phyloP scores from a whole-genome alignment of 805 yeast species.

The Teunomyces aglyptinius region DNA sequence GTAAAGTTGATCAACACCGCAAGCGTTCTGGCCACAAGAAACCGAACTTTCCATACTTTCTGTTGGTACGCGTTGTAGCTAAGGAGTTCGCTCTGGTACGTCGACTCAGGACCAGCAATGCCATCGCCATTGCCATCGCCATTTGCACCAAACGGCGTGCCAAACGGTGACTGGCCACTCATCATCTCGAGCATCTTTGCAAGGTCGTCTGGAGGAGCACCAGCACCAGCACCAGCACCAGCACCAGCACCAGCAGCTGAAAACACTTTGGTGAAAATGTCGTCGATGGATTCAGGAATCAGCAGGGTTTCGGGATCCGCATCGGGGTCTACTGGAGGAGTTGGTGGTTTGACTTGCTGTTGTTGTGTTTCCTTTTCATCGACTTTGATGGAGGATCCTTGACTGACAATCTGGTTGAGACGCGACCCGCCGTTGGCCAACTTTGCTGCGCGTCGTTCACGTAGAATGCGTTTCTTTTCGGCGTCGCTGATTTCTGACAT shows the following conservation, averaged over 20 bases:
- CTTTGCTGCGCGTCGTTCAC: slow-evolving; percentile 67
- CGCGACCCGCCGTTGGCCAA: slow-evolving; percentile 58
- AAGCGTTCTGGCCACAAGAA: slow-evolving; percentile 29
- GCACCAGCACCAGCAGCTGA: slow-evolving; percentile 9
- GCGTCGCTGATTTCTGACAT: slow-evolving; percentile 51
- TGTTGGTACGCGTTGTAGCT: slow-evolving; percentile 33
- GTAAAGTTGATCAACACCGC: slow-evolving; percentile 29
- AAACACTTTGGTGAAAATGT: slow-evolving; percentile 32
- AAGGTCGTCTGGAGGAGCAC: not conserved
- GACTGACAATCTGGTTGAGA: slow-evolving; percentile 43
- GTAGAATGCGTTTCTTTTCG: slow-evolving; percentile 54
- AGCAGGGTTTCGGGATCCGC: slow-evolving; percentile 44
- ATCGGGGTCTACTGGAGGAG: slow-evolving; percentile 12
- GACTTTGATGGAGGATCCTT: slow-evolving; percentile 36
- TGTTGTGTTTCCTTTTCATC: slow-evolving; percentile 12
- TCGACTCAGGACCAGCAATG: slow-evolving; percentile 18
- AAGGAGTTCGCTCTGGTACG: slow-evolving; percentile 28
- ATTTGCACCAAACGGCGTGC: too few species aligned
- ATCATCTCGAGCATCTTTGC: not conserved
- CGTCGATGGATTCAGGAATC: slow-evolving; percentile 31
- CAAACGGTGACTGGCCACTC: slow-evolving; percentile 4
- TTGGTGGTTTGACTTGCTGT: not conserved
- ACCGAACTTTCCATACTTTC: slow-evolving; percentile 29
- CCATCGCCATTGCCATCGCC: not conserved
- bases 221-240: slow-evolving; percentile 1